Evolutionary conservation across 495 filamentous ascomycete species (phyloP), one percentile per base, ranked within the genome.

Genomic region (Hyaloscypha variabilis): DNA sequence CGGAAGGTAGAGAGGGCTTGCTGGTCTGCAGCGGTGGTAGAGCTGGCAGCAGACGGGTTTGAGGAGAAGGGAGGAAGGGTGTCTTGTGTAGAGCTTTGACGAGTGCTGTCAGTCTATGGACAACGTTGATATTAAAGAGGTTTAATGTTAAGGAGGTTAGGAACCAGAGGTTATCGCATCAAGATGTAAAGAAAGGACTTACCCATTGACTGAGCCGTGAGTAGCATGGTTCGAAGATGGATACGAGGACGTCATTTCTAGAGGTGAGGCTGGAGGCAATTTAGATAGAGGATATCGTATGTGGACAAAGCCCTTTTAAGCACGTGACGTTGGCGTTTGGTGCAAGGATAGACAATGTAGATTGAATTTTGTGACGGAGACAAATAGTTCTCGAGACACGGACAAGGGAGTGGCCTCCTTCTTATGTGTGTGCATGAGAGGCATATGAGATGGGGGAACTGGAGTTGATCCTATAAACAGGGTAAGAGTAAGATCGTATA

Each of bases 171-270:
- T 3, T 13, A 3, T 29, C 10, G 24, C 26, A 54, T 25, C 26
- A 8, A 54, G 19, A 25, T 10, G 39, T 25, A 17, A 3, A 46
- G 39, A 17, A 11, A 17, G 13, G 13, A 54, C 51, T 25, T 25
- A 54, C 51, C 21, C 26, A 10, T 54, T 54, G 51, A 25, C 51
- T 54, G 51, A 54, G 10, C 51, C 51, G 19, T 29, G 3, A n/a
- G 51, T 54, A 23, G 51, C 51, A 54, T 25, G 23, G 51, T 54
- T 54, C 26, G 51, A 54, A 23, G 51, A 46, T 17, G 39, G 39
- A 17, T 46, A 46, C 11, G 39, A 17, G 6, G 39, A 46, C 14
- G 39, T 17, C 39, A 46, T 46, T 46, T 13, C 31, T 34, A 34
- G 13, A 3, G 39, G 1, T 19, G 39, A 46, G 39, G 39, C 39